Conservation (phyloP, 768 basidiomycete genomes). For the Crepidotus variabilis region DNA sequence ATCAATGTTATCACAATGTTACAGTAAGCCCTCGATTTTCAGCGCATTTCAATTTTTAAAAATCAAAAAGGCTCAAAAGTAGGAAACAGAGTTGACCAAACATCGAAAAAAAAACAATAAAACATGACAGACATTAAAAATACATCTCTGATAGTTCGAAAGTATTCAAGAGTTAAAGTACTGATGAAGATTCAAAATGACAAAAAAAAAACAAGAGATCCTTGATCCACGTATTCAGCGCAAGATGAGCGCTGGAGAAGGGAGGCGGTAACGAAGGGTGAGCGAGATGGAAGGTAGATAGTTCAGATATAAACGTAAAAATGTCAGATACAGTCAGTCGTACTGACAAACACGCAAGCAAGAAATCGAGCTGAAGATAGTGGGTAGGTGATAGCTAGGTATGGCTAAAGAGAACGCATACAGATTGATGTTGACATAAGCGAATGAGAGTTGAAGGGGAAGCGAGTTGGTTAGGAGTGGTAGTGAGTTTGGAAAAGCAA, state of each 20-base stretch:
- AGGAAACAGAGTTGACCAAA: neutral
- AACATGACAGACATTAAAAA: neutral
- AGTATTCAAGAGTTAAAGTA: neutral
- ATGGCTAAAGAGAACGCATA: no score
- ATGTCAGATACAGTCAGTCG: no score
- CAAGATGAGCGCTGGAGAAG: no score
- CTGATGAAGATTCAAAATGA: neutral
- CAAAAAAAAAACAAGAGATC: neutral
- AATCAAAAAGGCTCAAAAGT: no score
- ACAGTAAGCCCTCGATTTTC: no score
- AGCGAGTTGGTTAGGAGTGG: no score
- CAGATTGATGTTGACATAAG: neutral
- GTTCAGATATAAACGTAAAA: no score
- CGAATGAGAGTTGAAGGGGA: neutral
- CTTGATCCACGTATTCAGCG: neutral
- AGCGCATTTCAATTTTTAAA: no score
- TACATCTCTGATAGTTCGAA: neutral
- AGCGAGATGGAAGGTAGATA: no score
- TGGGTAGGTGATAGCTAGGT: no score
- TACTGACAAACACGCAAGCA: neutral
- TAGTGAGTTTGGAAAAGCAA: no score
- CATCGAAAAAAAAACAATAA: neutral
- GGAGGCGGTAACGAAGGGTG: no score
- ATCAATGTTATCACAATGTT: neutral
- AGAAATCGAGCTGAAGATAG: neutral